Percentiles rank a stretch among this genome's conserved stretches.
These are phyloP conservation scores for Lasiodiplodia sp. DNA, from an alignment of 2,329 filamentous ascomycete genomes.

Conservation along the genomic window DNA sequence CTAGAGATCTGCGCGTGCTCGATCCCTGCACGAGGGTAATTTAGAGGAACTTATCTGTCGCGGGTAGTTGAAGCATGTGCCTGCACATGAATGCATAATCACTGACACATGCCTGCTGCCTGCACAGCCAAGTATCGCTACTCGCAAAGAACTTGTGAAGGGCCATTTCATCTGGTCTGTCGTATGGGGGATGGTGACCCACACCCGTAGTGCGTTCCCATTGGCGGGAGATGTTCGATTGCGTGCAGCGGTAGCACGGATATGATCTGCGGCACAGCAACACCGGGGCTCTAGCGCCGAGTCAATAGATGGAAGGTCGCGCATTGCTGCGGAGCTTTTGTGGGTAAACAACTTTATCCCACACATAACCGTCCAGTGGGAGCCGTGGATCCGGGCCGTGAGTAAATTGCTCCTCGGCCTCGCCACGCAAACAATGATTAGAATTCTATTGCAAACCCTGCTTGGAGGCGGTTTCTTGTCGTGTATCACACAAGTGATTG, in stretches of 20 bases:
- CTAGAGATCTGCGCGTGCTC: background rate
- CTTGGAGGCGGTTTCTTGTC: background rate
- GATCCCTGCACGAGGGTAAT: background rate
- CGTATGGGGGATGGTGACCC: no score
- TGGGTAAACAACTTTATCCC: constrained; percentile 12
- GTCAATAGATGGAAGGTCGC: constrained; percentile 10
- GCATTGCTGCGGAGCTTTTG: constrained; percentile 4
- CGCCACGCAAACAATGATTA: background rate
- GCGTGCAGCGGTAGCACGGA: constrained; percentile 11
- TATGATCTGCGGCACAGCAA: constrained; percentile 25
- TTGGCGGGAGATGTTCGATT: constrained; percentile 5
- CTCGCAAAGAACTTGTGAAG: no score
- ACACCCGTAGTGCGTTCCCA: background rate
- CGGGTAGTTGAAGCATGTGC: no score
- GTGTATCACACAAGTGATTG: background rate
- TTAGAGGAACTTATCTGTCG: background rate
- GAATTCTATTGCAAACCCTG: background rate
- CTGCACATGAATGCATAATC: no score
- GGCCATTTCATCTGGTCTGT: no score
- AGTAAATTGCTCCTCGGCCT: background rate
- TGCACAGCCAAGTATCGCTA: no score
- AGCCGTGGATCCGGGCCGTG: constrained; percentile 9
- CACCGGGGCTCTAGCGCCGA: background rate
- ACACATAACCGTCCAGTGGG: background rate
- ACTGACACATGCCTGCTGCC: no score